Conservation (phyloP, 208 protist genomes). For the Trypanosoma lewisi region DNA sequence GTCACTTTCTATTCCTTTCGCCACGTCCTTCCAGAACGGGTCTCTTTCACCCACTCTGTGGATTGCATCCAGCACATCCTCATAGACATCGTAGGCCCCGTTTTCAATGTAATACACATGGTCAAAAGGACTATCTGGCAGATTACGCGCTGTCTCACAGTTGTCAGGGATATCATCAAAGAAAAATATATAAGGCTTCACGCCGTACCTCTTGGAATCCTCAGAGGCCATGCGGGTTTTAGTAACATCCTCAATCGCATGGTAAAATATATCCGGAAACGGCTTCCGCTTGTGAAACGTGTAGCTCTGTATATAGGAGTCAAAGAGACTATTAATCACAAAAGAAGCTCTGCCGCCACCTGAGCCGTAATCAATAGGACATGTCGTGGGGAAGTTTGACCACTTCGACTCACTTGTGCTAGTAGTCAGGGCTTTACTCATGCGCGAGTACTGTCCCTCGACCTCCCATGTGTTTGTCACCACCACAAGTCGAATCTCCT, state of each 20-base stretch:
- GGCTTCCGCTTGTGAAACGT: constrained; percentile 73
- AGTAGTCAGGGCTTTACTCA: constrained; percentile 39
- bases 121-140: constrained; percentile 60
- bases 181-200: constrained; percentile 73
- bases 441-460: constrained; percentile 76
- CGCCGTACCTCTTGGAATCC: constrained; percentile 57
- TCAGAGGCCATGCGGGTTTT: constrained; percentile 45
- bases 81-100: constrained; percentile 64
- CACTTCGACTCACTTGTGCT: constrained; percentile 38
- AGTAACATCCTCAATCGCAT: constrained; percentile 55
- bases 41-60: constrained; percentile 61
- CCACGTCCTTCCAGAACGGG: constrained; percentile 59
- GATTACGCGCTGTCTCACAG: constrained; percentile 56
- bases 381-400: constrained; percentile 45
- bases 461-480: constrained; percentile 77
- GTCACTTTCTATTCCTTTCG: constrained; percentile 50
- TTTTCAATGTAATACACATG: constrained; percentile 67
- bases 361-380: constrained; percentile 59
- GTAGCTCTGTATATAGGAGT: constrained; percentile 75
- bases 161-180: constrained; percentile 71
- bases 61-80: constrained; percentile 57
- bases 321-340: constrained; percentile 69
- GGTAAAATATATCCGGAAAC: constrained; percentile 74
- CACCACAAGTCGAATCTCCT: constrained; percentile 72
- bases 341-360: constrained; percentile 36